Evolutionary conservation across 2,329 filamentous ascomycete genomes (phyloP).

Genomic region (Exophiala bonariae): DNA sequence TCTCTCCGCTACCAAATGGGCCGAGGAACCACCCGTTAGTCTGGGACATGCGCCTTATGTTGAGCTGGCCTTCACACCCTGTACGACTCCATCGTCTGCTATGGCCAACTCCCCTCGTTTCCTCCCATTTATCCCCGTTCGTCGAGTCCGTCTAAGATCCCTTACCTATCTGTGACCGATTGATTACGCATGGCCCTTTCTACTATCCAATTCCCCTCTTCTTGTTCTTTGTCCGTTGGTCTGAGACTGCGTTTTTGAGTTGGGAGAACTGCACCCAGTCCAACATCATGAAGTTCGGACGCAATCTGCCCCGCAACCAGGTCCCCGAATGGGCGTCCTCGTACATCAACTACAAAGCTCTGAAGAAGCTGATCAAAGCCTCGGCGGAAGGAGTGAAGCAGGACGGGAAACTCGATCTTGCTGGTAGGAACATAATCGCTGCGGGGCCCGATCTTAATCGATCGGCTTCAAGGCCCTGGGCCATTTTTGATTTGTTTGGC

Average conservation of each 20-base stretch:
- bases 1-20: background rate
- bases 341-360: slow-evolving; percentile 53
- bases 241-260: too few relatives aligned
- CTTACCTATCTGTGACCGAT: slow-evolving; percentile 12
- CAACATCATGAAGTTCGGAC: slow-evolving; percentile 50
- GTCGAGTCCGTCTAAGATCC: slow-evolving; percentile 25
- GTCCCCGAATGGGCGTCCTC: slow-evolving; percentile 51
- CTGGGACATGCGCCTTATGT: background rate
- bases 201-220: background rate
- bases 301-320: slow-evolving; percentile 49
- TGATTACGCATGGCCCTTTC: slow-evolving; percentile 4
- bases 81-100: slow-evolving; percentile 3
- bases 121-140: slow-evolving; percentile 22
- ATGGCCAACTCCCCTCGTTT: slow-evolving; percentile 20
- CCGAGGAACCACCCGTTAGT: background rate
- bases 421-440: slow-evolving; percentile 63
- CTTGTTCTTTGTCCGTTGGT: slow-evolving; percentile 1
- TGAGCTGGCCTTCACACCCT: background rate
- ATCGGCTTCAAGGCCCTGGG: too few relatives aligned
- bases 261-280: too few relatives aligned
- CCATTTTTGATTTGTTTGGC: too few relatives aligned
- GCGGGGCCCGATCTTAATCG: slow-evolving; percentile 21
- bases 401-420: slow-evolving; percentile 79
- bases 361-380: slow-evolving; percentile 92
- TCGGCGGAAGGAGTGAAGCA: slow-evolving; percentile 67